phyloP scores from a whole-genome alignment of 2,329 filamentous ascomycete species.

The Verticillium nubilum region DNA sequence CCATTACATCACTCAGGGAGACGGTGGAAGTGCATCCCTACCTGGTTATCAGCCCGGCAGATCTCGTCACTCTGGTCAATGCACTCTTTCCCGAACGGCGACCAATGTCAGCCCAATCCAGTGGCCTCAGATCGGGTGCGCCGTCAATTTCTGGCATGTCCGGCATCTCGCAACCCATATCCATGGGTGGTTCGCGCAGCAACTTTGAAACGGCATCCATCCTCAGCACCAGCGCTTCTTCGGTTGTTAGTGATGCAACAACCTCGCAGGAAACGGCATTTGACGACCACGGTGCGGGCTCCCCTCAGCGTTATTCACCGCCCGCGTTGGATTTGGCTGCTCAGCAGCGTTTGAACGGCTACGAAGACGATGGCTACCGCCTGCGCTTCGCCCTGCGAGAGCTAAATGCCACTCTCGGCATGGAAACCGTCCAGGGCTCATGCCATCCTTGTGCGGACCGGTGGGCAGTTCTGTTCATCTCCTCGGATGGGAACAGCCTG shows the following conservation, averaged over 20 bases:
- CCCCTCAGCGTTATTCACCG: constrained; percentile 50
- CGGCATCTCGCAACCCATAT: constrained; percentile 62
- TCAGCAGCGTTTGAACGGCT: constrained; percentile 41
- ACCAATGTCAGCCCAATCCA: constrained; percentile 57
- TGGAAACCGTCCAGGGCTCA: constrained; percentile 58
- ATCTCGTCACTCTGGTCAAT: constrained; percentile 75
- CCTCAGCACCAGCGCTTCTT: constrained; percentile 67
- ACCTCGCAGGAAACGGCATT: constrained; percentile 60
- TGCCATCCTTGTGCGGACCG: constrained; percentile 77
- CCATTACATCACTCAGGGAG: constrained; percentile 66
- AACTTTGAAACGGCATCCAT: constrained; percentile 64
- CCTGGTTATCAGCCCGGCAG: constrained; percentile 71
- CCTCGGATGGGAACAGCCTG: constrained; percentile 63
- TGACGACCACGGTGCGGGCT: constrained; percentile 46
- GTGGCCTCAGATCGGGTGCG: constrained; percentile 58
- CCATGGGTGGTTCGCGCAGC: constrained; percentile 49
- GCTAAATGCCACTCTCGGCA: constrained; percentile 60
- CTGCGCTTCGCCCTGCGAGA: constrained; percentile 65
- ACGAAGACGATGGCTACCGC: constrained; percentile 60
- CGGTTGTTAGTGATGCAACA: constrained; percentile 63
- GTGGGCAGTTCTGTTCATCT: constrained; percentile 79
- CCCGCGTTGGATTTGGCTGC: constrained; percentile 38
- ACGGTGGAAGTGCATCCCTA: constrained; percentile 77
- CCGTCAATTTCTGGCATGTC: constrained; percentile 65
- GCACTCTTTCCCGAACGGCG: constrained; percentile 74